Evolutionary conservation across 768 basidiomycete species (phyloP), one percentile per base, ranked within the genome.

Genomic region (Vishniacozyma victoriae): DNA sequence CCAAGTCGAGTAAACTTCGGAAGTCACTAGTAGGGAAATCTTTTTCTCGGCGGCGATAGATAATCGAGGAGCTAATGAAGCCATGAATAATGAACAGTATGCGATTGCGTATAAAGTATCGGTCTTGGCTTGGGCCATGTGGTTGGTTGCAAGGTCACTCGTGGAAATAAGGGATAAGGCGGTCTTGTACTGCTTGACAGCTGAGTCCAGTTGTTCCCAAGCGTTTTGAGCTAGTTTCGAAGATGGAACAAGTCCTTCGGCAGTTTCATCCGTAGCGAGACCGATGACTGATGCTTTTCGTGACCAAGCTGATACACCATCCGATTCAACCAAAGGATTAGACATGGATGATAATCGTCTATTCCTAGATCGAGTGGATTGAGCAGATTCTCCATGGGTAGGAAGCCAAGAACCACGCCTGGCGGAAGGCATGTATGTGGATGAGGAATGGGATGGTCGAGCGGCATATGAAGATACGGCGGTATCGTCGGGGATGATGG

Each of bases 1-100:
- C 72, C 72, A 71, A 0, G 66, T 67, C 0, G 70, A 38, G 46
- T 73, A 73, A 14, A 71, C 61, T 47, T 71, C 72, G 24, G 70
- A 65, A 4, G 67, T 65, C 16, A 67, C 67, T 31, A 71, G 56
- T 7, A 67, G 50, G 2, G 62, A 52, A 1, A 63, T 60, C 26
- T 60, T 44, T 23, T 63, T 64, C 22, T 70, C 66, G 18, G 55
- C 62, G 1, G 70, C 70, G 18, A 57, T 48, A 4, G 58, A 18
- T 7, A 71, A 37, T 29, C 64, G 55, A 12, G 59, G 53, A 0
- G 70, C 50, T 11, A 71, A 57, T 3, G 64, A 54, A 4, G 70
- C 68, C 45, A 59, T 62, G 59, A 71, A 71, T 25, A 67, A 46
- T 3, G 68, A 64, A 2, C 58, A 37, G 25, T 58, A 62, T 4